Evolutionary conservation across 768 basidiomycete species (phyloP), one percentile per base, ranked within the genome.

Genomic region (Boletus patriciae): DNA sequence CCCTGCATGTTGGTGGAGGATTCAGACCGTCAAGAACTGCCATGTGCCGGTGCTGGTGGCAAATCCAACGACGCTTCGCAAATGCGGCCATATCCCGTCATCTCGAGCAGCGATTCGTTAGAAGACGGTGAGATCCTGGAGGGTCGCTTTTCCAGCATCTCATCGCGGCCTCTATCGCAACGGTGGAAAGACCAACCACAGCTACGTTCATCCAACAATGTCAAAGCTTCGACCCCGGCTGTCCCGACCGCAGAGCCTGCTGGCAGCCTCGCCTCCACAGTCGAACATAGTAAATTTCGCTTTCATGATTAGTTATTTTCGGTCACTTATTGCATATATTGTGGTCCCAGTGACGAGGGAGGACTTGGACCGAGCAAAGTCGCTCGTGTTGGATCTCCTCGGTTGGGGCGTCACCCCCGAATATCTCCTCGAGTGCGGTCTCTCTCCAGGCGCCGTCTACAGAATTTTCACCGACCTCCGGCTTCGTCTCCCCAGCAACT

Each of bases 371-470:
- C 68, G 64, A 18, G 79, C 80, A 45, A 80, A 80, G 58, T 66
- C 67, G 16, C 67, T 81, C 33, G 77, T 83, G n/a, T 74, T 82
- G 29, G 82, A 83, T 63, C 72, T 83, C n/a, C 70, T 83, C 8
- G 80, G 82, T 13, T 82, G 80, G 80, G 80, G 80, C 23, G 80
- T 83, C 25, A 64, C 72, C 6, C 77, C 80, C 2, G 78, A 82
- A 66, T 78, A 80, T 61, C 73, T 82, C 8, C 63, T 81, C 45
- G 73, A 76, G 16, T 72, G 63, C 19, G 80, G 80, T 6, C 69
- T 83, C 31, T 78, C 79, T 25, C 62, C 69, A 16, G 67, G 67
- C 27, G 69, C 66, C 10, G 63, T 81, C 33, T 72, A 71, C 55
- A 70, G 66, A 51, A 74, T 78, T 9, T 80, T 80, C 59, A 75